These are phyloP conservation scores for Pichiaceae sp. DNA, from an alignment of 1,139 yeast genomes.

Conservation along the genomic window DNA sequence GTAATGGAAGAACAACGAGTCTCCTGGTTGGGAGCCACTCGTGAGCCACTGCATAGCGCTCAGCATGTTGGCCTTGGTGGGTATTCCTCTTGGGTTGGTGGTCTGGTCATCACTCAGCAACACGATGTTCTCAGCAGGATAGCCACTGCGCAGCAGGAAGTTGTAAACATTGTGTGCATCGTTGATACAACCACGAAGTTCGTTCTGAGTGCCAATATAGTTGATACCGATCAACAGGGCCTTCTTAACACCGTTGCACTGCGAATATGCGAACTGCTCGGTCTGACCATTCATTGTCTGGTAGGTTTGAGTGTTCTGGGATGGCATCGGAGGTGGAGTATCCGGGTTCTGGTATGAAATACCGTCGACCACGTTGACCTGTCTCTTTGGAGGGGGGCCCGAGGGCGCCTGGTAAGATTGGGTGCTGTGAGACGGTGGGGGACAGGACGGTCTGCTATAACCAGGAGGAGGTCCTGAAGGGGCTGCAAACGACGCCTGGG, in stretches of 20 bases:
- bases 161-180: conserved; percentile 59
- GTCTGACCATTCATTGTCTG: conserved; percentile 14
- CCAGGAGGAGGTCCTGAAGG: conserved; percentile 4
- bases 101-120: conserved; percentile 66
- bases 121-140: conserved; percentile 71
- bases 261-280: conserved; percentile 16
- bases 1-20: conserved; percentile 77
- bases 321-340: conserved; percentile 12
- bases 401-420: conserved; percentile 1
- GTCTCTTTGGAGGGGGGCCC: conserved; percentile 1
- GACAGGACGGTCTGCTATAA: conserved; percentile 9
- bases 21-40: conserved; percentile 75
- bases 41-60: conserved; percentile 92
- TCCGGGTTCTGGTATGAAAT: conserved; percentile 12
- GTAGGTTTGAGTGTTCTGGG: conserved; percentile 11
- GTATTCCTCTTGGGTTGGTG: conserved; percentile 45
- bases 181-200: conserved; percentile 80
- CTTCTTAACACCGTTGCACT: conserved; percentile 39
- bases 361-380: conserved; percentile 4
- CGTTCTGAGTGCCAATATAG: conserved; percentile 67
- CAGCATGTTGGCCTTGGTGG: conserved; percentile 69
- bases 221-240: conserved; percentile 85
- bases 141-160: conserved; percentile 59
- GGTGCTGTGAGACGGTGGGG: no score
- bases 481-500: conserved; percentile 1